Evolutionary conservation across 73 alveolate species (phyloP).

Genomic region (Tetrahymena thermophila): DNA sequence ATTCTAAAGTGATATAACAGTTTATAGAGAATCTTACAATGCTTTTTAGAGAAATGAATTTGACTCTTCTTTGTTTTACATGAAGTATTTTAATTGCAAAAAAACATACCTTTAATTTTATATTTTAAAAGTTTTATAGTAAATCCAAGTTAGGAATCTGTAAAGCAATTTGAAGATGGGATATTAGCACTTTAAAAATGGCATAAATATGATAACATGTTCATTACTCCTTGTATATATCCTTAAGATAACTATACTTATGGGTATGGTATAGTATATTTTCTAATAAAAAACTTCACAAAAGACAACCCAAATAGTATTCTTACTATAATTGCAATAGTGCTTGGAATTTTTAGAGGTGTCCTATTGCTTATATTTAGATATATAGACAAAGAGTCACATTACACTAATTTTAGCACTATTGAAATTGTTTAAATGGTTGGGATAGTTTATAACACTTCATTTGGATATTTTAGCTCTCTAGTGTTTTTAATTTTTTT

Average conservation of each 20-base stretch:
- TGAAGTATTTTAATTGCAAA: background rate
- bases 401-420: background rate
- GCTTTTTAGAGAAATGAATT: background rate
- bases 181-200: background rate
- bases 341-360: background rate
- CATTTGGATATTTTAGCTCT: background rate
- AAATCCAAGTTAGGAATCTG: background rate
- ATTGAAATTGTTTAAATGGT: background rate
- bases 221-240: background rate
- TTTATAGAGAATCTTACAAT: background rate
- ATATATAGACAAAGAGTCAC: background rate
- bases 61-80: background rate
- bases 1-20: background rate
- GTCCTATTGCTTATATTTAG: background rate
- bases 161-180: background rate
- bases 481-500: background rate
- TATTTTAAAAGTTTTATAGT: background rate
- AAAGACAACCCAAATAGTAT: background rate
- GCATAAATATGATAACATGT: background rate
- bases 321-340: background rate
- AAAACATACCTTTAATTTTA: background rate
- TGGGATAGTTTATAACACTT: background rate
- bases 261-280: background rate
- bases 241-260: background rate
- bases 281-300: background rate